Percentiles rank a stretch among this genome's conserved stretches.
Evolutionary conservation across 2,329 filamentous ascomycete species (phyloP).

Genomic region (Stemphylium beticola): DNA sequence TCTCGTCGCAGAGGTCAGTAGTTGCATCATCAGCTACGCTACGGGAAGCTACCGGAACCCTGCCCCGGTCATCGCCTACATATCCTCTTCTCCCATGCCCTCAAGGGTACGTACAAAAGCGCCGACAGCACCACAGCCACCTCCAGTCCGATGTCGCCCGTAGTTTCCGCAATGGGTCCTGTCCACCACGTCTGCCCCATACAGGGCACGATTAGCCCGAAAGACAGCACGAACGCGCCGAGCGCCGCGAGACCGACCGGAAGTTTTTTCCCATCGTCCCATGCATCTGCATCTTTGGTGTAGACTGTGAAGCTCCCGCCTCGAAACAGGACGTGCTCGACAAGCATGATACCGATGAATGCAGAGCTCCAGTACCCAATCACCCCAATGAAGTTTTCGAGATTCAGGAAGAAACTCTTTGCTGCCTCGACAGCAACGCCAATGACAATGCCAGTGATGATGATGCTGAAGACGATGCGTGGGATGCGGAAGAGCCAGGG

Average conservation of each 20-base stretch:
- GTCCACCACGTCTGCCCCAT: constrained; percentile 68
- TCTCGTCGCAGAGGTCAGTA: neutral
- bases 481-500: constrained; percentile 63
- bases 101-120: constrained; percentile 54
- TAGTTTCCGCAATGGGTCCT: constrained; percentile 64
- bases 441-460: constrained; percentile 66
- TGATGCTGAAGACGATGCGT: constrained; percentile 63
- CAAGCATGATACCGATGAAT: constrained; percentile 40
- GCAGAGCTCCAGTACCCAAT: constrained; percentile 48
- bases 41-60: neutral
- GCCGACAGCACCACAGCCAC: constrained; percentile 61
- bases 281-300: constrained; percentile 49
- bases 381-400: constrained; percentile 51
- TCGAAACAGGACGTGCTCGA: constrained; percentile 51
- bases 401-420: constrained; percentile 62
- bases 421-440: constrained; percentile 64
- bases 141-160: constrained; percentile 72
- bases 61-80: neutral
- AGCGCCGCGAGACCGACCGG: constrained; percentile 52
- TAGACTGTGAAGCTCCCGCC: constrained; percentile 37
- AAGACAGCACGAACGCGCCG: constrained; percentile 46
- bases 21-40: neutral
- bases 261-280: constrained; percentile 49
- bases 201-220: constrained; percentile 62
- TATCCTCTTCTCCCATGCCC: constrained; percentile 47